Conservation (phyloP, 148 eudicot genomes). For the Camellia lanceoleosa region DNA sequence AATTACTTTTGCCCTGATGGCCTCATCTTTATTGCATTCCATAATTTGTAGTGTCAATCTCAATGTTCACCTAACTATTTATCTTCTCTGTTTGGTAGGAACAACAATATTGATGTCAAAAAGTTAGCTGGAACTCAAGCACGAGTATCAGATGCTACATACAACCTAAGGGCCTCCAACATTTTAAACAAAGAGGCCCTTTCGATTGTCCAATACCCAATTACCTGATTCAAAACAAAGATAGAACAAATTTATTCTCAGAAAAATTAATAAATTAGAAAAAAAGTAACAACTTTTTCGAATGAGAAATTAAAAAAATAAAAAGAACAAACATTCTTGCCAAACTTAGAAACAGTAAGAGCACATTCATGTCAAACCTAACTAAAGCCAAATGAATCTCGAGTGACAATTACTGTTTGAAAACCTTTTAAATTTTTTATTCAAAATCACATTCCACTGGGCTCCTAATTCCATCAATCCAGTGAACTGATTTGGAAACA, state of each 20-base stretch:
- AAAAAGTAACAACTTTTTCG: not conserved
- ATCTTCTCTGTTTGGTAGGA: not conserved
- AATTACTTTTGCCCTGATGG: slow-evolving; percentile 42
- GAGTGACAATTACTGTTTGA: not conserved
- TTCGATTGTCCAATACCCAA: slow-evolving; percentile 14
- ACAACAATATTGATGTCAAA: not conserved
- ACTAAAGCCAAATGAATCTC: not conserved
- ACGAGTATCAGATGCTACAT: not conserved
- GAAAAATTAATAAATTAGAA: not conserved
- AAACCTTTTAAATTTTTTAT: not conserved
- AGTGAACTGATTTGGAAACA: not conserved
- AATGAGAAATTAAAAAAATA: not conserved
- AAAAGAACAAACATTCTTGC: not conserved
- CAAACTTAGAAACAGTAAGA: not conserved
- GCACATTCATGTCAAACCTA: not conserved
- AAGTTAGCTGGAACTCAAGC: not conserved
- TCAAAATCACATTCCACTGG: not conserved
- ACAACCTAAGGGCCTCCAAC: slow-evolving; percentile 10
- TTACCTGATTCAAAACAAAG: slow-evolving; percentile 10
- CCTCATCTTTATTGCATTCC: slow-evolving; percentile 66
- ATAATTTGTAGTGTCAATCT: slow-evolving; percentile 12
- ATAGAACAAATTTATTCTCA: not conserved
- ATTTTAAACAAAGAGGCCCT: slow-evolving; percentile 7
- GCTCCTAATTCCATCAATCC: not conserved
- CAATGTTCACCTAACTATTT: not conserved